These are phyloP conservation scores for Psidium friedrichsthalianum DNA, from an alignment of 345 rosid genomes.

Conservation along the genomic window DNA sequence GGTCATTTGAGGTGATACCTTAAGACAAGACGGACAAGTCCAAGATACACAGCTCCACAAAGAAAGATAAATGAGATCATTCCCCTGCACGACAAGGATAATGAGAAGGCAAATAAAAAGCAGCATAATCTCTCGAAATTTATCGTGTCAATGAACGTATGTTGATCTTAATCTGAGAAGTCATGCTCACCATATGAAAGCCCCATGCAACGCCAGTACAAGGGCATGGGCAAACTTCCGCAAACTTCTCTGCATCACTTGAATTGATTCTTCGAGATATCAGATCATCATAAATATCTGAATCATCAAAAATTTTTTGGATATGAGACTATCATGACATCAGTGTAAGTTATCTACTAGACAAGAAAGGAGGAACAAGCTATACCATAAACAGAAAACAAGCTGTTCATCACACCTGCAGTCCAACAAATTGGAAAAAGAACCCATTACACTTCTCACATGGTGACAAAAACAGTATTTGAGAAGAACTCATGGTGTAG, in stretches of 20 bases:
- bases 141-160: background rate
- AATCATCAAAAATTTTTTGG: background rate
- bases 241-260: conserved; percentile 98
- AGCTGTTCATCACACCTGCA: conserved; percentile 96
- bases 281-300: conserved; percentile 90
- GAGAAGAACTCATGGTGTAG: background rate
- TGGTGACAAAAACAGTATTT: background rate
- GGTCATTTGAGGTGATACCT: conserved; percentile 19
- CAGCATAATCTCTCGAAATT: background rate
- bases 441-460: background rate
- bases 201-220: conserved; percentile 98
- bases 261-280: conserved; percentile 87
- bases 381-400: conserved; percentile 92
- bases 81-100: conserved; percentile 49
- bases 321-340: background rate
- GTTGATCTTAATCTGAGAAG: background rate
- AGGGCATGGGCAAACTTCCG: conserved; percentile 90
- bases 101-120: background rate
- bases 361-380: background rate
- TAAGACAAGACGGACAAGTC: conserved; percentile 76
- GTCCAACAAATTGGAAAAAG: conserved; percentile 1
- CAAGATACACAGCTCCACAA: conserved; percentile 65
- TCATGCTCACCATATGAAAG: conserved; percentile 67
- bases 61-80: conserved; percentile 83
- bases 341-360: background rate